A percentile compares a stretch with the other conserved stretches of the same genome.
phyloP scores from a whole-genome alignment of 805 yeast genomes.

The Metschnikowia sp. region DNA sequence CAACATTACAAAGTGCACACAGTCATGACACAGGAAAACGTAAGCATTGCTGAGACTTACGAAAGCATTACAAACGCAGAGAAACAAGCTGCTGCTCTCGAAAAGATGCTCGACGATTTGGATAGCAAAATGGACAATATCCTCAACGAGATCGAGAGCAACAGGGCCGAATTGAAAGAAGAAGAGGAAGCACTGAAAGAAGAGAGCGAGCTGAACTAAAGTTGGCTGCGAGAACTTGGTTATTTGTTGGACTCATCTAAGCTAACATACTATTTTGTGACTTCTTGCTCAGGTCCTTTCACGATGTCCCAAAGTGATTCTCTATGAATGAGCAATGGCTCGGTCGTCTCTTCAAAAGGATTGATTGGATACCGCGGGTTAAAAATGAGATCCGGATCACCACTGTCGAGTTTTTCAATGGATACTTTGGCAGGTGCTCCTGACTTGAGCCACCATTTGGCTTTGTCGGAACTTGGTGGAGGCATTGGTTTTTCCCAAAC shows the following conservation, averaged over 20 bases:
- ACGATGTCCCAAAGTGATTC: constrained; percentile 12
- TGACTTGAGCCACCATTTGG: constrained; percentile 90
- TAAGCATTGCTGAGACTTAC: constrained; percentile 53
- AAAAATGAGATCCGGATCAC: constrained; percentile 34
- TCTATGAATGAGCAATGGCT: constrained; percentile 49
- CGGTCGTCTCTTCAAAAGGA: constrained; percentile 59
- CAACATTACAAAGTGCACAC: not conserved
- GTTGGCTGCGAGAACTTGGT: too few species aligned
- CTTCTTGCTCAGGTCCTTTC: not conserved
- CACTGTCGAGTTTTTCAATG: constrained; percentile 43
- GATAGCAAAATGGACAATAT: constrained; percentile 63
- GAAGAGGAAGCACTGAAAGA: not conserved
- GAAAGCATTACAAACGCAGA: constrained; percentile 67
- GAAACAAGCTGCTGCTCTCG: constrained; percentile 55
- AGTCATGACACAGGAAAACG: constrained; percentile 29
- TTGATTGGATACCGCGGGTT: constrained; percentile 71
- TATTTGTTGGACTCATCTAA: too few species aligned
- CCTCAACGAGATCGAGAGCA: constrained; percentile 44
- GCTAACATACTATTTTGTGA: not conserved
- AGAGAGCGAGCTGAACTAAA: not conserved
- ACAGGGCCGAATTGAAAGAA: constrained; percentile 5
- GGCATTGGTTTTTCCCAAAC: constrained; percentile 53
- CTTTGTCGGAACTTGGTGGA: constrained; percentile 79
- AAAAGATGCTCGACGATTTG: constrained; percentile 58
- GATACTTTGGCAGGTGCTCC: constrained; percentile 71